Percentiles rank a stretch among this genome's conserved stretches.
Conservation (phyloP, 1,139 yeast species). For the Yamadazyma dendronema region DNA sequence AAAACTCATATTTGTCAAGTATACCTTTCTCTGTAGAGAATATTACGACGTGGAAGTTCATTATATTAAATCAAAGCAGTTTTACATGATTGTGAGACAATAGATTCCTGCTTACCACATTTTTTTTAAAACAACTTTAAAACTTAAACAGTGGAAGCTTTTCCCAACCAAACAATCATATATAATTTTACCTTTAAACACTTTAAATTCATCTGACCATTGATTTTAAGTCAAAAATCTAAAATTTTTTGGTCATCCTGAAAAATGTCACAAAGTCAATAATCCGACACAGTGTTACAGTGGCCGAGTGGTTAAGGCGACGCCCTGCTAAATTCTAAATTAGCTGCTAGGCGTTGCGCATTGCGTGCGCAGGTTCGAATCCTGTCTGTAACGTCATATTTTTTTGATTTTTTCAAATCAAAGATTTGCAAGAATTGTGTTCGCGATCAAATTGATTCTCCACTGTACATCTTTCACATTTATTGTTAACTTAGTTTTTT, state of each 20-base stretch:
- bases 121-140: too few species aligned
- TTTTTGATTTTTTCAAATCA: conserved; percentile 24
- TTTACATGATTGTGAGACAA: too few species aligned
- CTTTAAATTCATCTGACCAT: neutral
- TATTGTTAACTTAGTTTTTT: too few species aligned
- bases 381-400: conserved; percentile 75
- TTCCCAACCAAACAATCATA: too few species aligned
- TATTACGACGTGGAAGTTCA: too few species aligned
- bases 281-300: conserved; percentile 44
- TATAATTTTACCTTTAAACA: neutral
- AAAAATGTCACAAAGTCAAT: neutral
- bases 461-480: neutral
- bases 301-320: conserved; percentile 91
- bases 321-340: conserved; percentile 56
- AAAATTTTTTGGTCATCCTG: too few species aligned
- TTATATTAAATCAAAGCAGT: too few species aligned
- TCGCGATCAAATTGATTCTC: neutral
- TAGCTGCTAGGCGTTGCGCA: conserved; percentile 64
- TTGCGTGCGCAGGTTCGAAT: conserved; percentile 88
- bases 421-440: too few species aligned
- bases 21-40: too few species aligned
- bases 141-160: too few species aligned
- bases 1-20: too few species aligned
- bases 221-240: neutral
- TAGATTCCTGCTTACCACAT: too few species aligned